A percentile compares a stretch with the other conserved stretches of the same genome.
These are phyloP conservation scores for Chromera velia DNA, from an alignment of 73 alveolate genomes.

Conservation along the genomic window DNA sequence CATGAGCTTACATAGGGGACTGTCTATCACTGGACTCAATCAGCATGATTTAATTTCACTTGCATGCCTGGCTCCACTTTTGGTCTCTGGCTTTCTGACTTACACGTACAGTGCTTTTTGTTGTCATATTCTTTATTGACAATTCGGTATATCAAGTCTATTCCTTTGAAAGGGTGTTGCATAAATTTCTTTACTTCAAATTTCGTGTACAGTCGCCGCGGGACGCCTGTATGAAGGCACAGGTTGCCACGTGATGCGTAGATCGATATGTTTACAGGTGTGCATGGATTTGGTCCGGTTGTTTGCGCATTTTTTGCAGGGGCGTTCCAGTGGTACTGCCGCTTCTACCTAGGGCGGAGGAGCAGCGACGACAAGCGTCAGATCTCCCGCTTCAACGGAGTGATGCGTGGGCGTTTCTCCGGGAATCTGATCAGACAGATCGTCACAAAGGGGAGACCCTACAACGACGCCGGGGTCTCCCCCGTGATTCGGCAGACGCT, in stretches of 20 bases:
- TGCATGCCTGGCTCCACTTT: too few relatives aligned
- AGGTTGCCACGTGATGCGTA: not conserved
- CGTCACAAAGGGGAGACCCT: not conserved
- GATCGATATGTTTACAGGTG: not conserved
- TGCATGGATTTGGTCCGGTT: too few relatives aligned
- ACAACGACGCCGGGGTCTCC: not conserved
- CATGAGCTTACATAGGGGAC: too few relatives aligned
- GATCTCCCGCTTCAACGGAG: not conserved
- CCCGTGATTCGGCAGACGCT: not conserved
- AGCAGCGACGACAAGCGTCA: not conserved
- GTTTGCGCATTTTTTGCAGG: not conserved
- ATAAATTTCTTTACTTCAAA: too few relatives aligned
- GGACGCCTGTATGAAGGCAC: not conserved
- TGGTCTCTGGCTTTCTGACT: not conserved
- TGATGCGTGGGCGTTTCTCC: not conserved
- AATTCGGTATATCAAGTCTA: too few relatives aligned
- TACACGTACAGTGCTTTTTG: too few relatives aligned
- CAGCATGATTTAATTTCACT: too few relatives aligned
- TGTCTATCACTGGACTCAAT: too few relatives aligned
- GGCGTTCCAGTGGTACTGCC: conserved; percentile 8
- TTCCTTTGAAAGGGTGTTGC: too few relatives aligned
- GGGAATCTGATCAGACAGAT: not conserved
- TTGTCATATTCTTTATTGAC: too few relatives aligned
- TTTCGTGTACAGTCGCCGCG: too few relatives aligned
- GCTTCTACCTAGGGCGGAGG: not conserved